Evolutionary conservation across 352 stramenopile genomes (phyloP), one percentile per base, ranked within the genome.

Genomic region (Aphanomyces invadans): DNA sequence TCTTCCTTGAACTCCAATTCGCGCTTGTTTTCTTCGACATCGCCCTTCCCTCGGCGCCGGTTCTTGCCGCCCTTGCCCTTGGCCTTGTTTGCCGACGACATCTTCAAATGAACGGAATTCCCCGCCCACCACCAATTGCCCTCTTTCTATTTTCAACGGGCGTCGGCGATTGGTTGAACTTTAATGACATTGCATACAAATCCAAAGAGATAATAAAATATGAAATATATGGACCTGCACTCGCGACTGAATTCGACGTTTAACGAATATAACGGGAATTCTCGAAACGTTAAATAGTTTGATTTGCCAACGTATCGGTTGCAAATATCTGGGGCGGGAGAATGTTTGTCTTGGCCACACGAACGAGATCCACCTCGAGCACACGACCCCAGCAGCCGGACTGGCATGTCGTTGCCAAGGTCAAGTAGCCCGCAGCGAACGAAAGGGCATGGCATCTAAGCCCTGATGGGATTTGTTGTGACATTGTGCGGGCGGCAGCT

Each of bases 1-100:
- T 98, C 95, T 76, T 99, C 97, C 79, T 99, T 99, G 83, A 99
- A 99, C 82, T 99, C 95, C 42, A 99, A 88, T 79, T 99, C 96
- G 72, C 97, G 91, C 83, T 99, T 99, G 74, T 97, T 97, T 80
- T 98, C 97, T 77, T 99, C 96, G 73, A 96, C 96, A 71, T 99
- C 95, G 76, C 97, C 97, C 85, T 99, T 99, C 77, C 97, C 97
- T 77, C 94, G 89, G 69, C 95, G 90, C 62, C 95, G 88, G 79
- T 98, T 99, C 81, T 99, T 99, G 80, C 96, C 96, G 76, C 96
- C 96, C 76, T 99, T 99, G 80, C 96, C 96, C 74, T 94, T 94
- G 79, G 91, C 90, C 78, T 94, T 94, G 70, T 51, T 67, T 57
- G 60, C 60, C 42, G 60, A 67, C n/a, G 60, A 67, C 60, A 67